Conservation (phyloP, 371 early-diverging fungal species). For the Caulochytrium protostelioides region DNA sequence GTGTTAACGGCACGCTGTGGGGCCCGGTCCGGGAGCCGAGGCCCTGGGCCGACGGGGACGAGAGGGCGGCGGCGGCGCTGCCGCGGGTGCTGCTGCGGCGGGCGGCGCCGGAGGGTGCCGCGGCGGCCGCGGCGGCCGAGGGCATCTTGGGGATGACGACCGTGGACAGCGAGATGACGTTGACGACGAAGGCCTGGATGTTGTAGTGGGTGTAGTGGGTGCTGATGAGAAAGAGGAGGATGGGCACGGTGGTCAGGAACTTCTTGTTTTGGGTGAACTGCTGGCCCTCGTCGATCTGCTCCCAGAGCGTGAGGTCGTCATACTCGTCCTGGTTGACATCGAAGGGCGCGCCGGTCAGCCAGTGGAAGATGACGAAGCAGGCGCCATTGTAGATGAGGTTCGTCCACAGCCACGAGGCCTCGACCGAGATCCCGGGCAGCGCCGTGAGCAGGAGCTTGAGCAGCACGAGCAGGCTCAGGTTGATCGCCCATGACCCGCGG, state of each 20-base stretch:
- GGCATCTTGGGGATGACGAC: slow-evolving; percentile 84
- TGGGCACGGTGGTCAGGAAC: slow-evolving; percentile 77
- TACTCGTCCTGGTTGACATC: slow-evolving; percentile 84
- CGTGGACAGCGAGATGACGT: slow-evolving; percentile 52
- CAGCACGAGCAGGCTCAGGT: slow-evolving; percentile 50
- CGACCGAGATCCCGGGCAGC: slow-evolving; percentile 71
- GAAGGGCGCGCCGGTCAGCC: slow-evolving; percentile 84
- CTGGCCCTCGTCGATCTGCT: slow-evolving; percentile 88
- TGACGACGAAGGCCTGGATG: slow-evolving; percentile 59
- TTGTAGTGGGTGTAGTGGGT: slow-evolving; percentile 91
- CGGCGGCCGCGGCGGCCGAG: too few species aligned
- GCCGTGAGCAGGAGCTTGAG: slow-evolving; percentile 60
- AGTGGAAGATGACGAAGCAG: slow-evolving; percentile 89
- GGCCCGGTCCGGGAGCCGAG: too few species aligned
- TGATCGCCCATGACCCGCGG: slow-evolving; percentile 85
- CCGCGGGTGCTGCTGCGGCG: too few species aligned
- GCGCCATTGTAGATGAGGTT: slow-evolving; percentile 71
- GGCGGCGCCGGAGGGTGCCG: too few species aligned
- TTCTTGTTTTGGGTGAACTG: slow-evolving; percentile 95
- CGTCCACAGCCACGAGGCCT: slow-evolving; percentile 87
- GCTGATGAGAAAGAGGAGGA: slow-evolving; percentile 76
- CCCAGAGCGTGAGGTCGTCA: slow-evolving; percentile 87
- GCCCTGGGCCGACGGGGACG: too few species aligned
- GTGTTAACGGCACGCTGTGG: too few species aligned
- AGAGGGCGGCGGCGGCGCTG: too few species aligned